These are phyloP conservation scores for Daldinia loculata DNA, from an alignment of 495 filamentous ascomycete species.

Conservation along the genomic window DNA sequence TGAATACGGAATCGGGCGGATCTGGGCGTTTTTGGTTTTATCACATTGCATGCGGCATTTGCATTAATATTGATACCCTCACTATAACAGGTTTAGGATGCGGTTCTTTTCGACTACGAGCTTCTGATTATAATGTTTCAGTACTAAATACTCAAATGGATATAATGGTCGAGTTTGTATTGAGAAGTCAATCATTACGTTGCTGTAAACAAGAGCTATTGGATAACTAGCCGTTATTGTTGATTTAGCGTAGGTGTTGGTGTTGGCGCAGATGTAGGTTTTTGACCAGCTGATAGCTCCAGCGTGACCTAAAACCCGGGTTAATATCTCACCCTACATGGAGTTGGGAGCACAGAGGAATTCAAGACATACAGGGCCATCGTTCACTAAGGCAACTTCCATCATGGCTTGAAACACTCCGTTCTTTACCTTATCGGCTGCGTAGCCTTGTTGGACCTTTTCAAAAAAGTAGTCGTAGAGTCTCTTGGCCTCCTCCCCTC, in stretches of 20 bases:
- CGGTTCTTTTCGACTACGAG: constrained; percentile 7
- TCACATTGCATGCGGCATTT: constrained; percentile 8
- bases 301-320: constrained; percentile 43
- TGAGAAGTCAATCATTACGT: background rate
- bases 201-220: background rate
- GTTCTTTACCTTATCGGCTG: constrained; percentile 82
- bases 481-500: constrained; percentile 74
- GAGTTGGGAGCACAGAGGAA: constrained; percentile 27
- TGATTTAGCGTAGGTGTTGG: constrained; percentile 13
- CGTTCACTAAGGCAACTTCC: constrained; percentile 93
- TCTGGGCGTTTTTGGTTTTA: constrained; percentile 3
- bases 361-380: constrained; percentile 81
- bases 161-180: background rate
- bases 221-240: background rate
- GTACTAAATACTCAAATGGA: background rate
- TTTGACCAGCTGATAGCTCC: constrained; percentile 43
- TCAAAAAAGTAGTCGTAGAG: constrained; percentile 84
- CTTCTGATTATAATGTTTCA: background rate
- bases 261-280: constrained; percentile 11
- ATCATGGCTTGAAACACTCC: constrained; percentile 99
- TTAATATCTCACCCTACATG: constrained; percentile 18
- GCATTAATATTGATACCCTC: constrained; percentile 38
- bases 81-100: constrained; percentile 12
- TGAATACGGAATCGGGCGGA: background rate
- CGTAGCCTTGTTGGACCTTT: constrained; percentile 78